Evolutionary conservation across 352 stramenopile genomes (phyloP).

Genomic region (Bremia lactucae): DNA sequence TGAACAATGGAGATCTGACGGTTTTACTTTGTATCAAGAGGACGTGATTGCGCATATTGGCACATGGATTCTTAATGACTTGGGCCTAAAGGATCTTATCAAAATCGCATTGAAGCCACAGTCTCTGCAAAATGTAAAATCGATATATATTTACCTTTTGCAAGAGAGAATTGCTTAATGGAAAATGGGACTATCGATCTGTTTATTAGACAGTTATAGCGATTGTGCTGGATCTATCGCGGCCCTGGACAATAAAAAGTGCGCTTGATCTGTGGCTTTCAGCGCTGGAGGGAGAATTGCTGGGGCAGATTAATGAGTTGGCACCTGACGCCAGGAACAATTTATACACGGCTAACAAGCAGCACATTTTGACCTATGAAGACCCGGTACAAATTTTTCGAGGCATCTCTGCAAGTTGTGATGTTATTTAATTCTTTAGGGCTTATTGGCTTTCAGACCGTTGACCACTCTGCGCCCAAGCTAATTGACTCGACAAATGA

Average conservation of each 20-base stretch:
- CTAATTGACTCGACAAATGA: constrained; percentile 54
- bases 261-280: constrained; percentile 74
- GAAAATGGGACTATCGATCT: not conserved
- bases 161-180: not conserved
- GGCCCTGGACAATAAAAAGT: constrained; percentile 75
- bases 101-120: constrained; percentile 52
- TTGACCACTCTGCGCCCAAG: constrained; percentile 39
- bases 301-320: constrained; percentile 65
- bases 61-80: constrained; percentile 69
- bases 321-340: constrained; percentile 35
- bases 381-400: constrained; percentile 38
- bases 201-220: constrained; percentile 44
- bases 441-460: constrained; percentile 22
- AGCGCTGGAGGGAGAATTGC: constrained; percentile 53
- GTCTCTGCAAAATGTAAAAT: constrained; percentile 33
- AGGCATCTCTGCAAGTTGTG: constrained; percentile 1
- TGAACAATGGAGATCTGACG: not conserved
- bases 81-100: constrained; percentile 55
- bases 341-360: constrained; percentile 52
- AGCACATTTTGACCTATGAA: constrained; percentile 67
- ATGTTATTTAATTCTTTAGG: constrained; percentile 2
- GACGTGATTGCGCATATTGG: constrained; percentile 69
- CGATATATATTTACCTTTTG: not conserved
- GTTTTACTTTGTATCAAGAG: constrained; percentile 18
- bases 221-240: constrained; percentile 61